Percentiles rank a stretch among this genome's conserved stretches.
These are phyloP conservation scores for Boletus edulis DNA, from an alignment of 768 basidiomycete genomes.

Conservation along the genomic window DNA sequence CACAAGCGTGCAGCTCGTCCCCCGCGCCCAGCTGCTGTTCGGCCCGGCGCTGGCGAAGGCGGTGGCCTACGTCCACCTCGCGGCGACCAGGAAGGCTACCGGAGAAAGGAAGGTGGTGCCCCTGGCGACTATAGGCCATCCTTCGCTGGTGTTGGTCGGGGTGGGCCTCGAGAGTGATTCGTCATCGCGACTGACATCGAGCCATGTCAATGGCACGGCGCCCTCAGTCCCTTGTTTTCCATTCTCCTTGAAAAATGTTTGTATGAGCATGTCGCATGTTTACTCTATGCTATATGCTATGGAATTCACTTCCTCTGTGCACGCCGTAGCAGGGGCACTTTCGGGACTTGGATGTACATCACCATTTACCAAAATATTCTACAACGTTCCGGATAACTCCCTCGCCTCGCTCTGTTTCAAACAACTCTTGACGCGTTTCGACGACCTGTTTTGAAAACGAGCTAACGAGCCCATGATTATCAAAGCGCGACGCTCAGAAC, in stretches of 20 bases:
- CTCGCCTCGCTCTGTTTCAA: slow-evolving; percentile 8
- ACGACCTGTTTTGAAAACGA: slow-evolving; percentile 56
- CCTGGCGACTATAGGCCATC: slow-evolving; percentile 88
- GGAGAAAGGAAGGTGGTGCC: slow-evolving; percentile 82
- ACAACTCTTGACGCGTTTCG: slow-evolving; percentile 36
- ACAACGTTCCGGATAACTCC: slow-evolving; percentile 38
- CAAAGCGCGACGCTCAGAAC: background rate
- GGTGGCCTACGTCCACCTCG: slow-evolving; percentile 87
- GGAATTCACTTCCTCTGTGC: background rate
- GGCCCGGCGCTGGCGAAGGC: slow-evolving; percentile 69
- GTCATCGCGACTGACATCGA: background rate
- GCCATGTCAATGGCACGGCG: background rate
- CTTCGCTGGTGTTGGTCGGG: slow-evolving; percentile 87
- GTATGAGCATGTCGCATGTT: slow-evolving; percentile 30
- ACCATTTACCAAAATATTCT: slow-evolving; percentile 41
- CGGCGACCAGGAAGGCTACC: slow-evolving; percentile 86
- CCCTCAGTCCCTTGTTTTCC: background rate
- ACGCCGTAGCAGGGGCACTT: background rate
- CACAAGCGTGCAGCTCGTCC: slow-evolving; percentile 96
- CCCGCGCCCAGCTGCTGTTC: slow-evolving; percentile 74
- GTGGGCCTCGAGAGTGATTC: slow-evolving; percentile 62
- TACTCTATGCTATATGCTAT: slow-evolving; percentile 17
- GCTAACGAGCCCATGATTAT: slow-evolving; percentile 20
- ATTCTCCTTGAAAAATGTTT: slow-evolving; percentile 13
- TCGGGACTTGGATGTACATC: background rate